A percentile compares a stretch with the other conserved stretches of the same genome.
Evolutionary conservation across 192 early-diverging fungal species (phyloP).

Genomic region (Podila epicladia): DNA sequence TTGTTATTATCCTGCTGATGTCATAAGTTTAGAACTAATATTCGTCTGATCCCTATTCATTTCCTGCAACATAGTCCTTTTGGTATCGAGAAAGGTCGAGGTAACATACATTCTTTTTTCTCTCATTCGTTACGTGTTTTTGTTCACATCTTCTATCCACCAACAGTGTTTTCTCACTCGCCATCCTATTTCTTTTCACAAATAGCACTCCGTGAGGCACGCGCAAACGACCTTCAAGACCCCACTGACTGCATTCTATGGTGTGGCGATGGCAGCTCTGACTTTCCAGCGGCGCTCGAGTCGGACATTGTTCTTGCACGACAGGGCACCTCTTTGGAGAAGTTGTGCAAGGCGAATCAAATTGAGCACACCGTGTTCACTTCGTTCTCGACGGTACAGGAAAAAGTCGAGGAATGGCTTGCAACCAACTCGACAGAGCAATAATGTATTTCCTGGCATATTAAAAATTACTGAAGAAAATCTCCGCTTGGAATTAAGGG

Average conservation of each 20-base stretch:
- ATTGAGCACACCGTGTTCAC: constrained; percentile 21
- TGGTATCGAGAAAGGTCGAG: constrained; percentile 23
- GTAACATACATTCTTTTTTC: neutral
- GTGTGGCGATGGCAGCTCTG: constrained; percentile 43
- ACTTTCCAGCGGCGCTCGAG: constrained; percentile 32
- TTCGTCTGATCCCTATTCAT: too few relatives aligned
- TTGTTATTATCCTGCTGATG: neutral
- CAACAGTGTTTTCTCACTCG: neutral
- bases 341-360: constrained; percentile 19
- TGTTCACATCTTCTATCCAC: too few relatives aligned
- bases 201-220: constrained; percentile 27
- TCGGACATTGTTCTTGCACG: constrained; percentile 29
- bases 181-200: neutral
- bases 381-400: constrained; percentile 18
- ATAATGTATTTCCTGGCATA: neutral
- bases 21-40: neutral
- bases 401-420: constrained; percentile 21
- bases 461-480: neutral
- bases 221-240: constrained; percentile 13
- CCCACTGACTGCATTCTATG: constrained; percentile 31
- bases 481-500: constrained; percentile 16
- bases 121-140: too few relatives aligned
- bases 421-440: too few relatives aligned
- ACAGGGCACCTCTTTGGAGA: constrained; percentile 26
- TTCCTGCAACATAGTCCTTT: constrained; percentile 5